Base-by-base conservation (phyloP, 1,139 yeast genomes). In the Eremothecium gossypii region DNA sequence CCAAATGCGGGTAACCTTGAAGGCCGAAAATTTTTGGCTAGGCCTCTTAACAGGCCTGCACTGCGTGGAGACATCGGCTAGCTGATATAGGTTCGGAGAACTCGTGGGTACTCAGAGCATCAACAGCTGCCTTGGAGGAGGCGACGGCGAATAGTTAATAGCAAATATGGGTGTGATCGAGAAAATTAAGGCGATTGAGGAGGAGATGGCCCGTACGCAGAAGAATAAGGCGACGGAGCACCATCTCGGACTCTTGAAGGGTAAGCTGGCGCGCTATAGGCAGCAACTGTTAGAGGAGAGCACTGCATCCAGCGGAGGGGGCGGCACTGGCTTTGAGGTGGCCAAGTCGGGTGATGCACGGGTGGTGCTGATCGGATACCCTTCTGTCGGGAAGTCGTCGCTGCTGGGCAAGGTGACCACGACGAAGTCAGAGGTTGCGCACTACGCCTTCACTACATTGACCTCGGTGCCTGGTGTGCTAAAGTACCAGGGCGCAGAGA, bases 221-320 rank as follows among this genome's bases (percentile, higher is more conserved):
- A 91, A 91, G 70, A 91, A 91, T 61, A 91, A 91, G 67, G 98
- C 98, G 51, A 91, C 98, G 1, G 97, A 91, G 67, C 89, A 89
- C 63, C 98, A 91, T 62, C 73, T 91, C 57, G 97, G 98, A 51
- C 75, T 89, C 31, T 69, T 91, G 45, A 87, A 91, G 65, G 98
- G 97, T 45, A 91, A 91, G 63, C 73, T 91, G 40, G 98, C 98
- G n/a, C 73, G 95, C 51, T 84, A 83, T 57, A 77, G 97, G 56
- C 81, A 94, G 57, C 96, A 89, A 68, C 72, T 91, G 44, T 70
- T 91, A 36, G 97, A 89, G 52, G 82, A 85, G 42, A 83, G 91
- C 2, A 83, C 91, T 1, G 70, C 83, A 7, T 72, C 83, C 8
- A 53, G 57, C 34, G 79, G 83, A 8, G 80, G 83, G 17, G 74